Evolutionary conservation across 164 flowering plant genomes (phyloP), one percentile per base, ranked within the genome.

Genomic region (Macadamia tetraphylla): DNA sequence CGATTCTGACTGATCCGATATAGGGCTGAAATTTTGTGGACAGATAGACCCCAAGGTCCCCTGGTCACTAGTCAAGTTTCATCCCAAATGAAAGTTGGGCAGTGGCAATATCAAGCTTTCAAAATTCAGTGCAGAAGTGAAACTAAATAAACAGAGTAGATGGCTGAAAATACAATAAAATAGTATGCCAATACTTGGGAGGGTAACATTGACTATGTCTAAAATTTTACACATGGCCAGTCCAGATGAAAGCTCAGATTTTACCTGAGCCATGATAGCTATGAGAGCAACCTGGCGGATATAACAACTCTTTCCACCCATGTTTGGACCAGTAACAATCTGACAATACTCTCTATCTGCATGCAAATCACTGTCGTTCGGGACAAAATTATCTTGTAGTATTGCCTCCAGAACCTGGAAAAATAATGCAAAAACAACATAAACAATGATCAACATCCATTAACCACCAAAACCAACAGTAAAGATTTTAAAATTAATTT

Each of bases 241-340:
- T 35, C 5, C 40, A 35, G 40, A 35, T 35, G 10, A 53, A 23
- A 58, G 17, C 60, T 15, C 43, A 68, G 40, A 30, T 53, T 32
- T 18, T 78, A 94, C 98, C 97, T 94, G 97, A 77, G 97, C 96
- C 95, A 94, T 91, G 56, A 92, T 76, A 67, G 83, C 76, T 74
- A 94, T 82, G 55, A 94, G 88, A 78, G 98, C 98, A 78, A 94
- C 98, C 82, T 94, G 98, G 53, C 94, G 96, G 79, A 94, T 92
- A 76, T 94, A 92, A 81, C 98, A 92, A 79, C 97, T 94, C 81
- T 94, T 94, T 69, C 98, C 98, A 61, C 98, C 97, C 98, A 94
- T 94, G 71, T 94, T 94, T 63, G 97, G 98, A 68, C 96, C 97
- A 14, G 97, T 94, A 70, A 94, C 71, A 65, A 94, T 87, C 77